phyloP scores from a whole-genome alignment of 495 filamentous ascomycete genomes.

The Niebla homalea region DNA sequence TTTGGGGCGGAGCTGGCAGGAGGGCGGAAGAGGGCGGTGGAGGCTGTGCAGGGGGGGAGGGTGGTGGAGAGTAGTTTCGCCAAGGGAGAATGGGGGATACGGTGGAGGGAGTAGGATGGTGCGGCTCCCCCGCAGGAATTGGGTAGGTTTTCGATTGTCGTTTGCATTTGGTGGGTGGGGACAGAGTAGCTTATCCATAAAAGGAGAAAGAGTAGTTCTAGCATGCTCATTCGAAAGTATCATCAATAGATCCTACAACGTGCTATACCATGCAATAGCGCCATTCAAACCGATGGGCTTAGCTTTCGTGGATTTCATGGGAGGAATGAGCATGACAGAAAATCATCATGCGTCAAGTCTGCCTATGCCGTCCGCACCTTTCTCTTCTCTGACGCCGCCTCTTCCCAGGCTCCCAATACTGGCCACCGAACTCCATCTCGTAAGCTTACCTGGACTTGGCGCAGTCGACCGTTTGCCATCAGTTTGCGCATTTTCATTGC shows the following conservation, averaged over 20 bases:
- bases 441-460: slow-evolving; percentile 5
- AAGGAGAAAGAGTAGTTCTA: no score
- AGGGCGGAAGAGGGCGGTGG: slow-evolving; percentile 4
- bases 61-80: slow-evolving; percentile 32
- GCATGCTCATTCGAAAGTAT: no score
- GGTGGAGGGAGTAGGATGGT: slow-evolving; percentile 24
- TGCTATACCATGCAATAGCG: no score
- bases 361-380: slow-evolving; percentile 18
- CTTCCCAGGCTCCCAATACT: not conserved
- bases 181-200: no score
- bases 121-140: not conserved
- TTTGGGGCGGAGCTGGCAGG: slow-evolving; percentile 25
- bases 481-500: slow-evolving; percentile 4
- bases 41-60: slow-evolving; percentile 24
- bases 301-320: not conserved
- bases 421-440: slow-evolving; percentile 6
- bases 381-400: slow-evolving; percentile 14
- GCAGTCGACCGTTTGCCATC: slow-evolving; percentile 6
- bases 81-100: slow-evolving; percentile 35
- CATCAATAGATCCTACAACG: no score
- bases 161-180: no score
- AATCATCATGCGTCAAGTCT: slow-evolving; percentile 16
- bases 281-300: not conserved
- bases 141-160: no score
- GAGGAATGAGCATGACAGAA: not conserved